Evolutionary conservation across 148 eudicot species (phyloP).

Genomic region (Beta vulgaris): DNA sequence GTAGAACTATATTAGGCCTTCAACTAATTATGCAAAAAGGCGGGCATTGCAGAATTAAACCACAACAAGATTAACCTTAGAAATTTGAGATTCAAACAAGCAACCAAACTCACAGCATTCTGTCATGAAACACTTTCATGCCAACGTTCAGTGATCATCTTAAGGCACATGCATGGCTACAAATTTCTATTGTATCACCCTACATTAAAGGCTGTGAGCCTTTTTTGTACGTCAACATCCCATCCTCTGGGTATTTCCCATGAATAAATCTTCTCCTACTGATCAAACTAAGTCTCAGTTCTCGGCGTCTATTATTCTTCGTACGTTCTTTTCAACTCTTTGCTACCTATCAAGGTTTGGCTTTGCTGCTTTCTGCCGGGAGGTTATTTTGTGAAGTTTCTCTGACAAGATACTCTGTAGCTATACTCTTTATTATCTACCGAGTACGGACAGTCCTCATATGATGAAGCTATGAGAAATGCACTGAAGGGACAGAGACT

Average conservation of each 20-base stretch:
- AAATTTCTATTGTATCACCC: not conserved
- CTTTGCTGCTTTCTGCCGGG: not conserved
- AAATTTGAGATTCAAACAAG: not conserved
- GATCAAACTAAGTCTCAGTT: not conserved
- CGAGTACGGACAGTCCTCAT: not conserved
- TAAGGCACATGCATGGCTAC: not conserved
- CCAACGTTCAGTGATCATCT: not conserved
- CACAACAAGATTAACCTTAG: not conserved
- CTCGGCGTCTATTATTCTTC: not conserved
- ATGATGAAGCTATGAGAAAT: not conserved
- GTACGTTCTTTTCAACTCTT: not conserved
- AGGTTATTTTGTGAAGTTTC: not conserved
- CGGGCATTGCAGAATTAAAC: not conserved
- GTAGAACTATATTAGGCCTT: constrained; percentile 1
- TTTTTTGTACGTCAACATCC: not conserved
- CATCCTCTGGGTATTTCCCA: not conserved
- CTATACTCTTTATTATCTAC: not conserved
- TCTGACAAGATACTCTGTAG: not conserved
- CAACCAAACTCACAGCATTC: not conserved
- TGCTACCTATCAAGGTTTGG: not conserved
- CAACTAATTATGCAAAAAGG: constrained; percentile 4
- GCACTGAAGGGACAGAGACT: not conserved
- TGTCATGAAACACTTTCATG: not conserved
- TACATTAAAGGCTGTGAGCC: not conserved
- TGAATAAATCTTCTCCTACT: not conserved